Conservation (phyloP, 768 basidiomycete genomes). For the Suillus weaverae region DNA sequence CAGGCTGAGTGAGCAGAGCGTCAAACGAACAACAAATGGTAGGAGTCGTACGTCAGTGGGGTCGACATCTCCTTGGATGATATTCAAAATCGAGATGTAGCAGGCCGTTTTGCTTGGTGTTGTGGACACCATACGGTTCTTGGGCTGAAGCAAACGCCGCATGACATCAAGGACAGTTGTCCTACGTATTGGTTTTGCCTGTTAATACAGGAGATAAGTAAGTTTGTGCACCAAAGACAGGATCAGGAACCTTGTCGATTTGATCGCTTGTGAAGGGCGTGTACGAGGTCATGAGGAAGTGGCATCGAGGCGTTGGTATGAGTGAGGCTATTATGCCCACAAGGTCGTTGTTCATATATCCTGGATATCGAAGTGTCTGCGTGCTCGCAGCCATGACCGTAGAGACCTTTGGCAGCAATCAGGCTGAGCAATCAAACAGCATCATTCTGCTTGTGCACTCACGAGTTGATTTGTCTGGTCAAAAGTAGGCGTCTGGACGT, state of each 20-base stretch:
- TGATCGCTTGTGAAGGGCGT: slow-evolving; percentile 98
- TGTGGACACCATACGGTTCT: slow-evolving; percentile 97
- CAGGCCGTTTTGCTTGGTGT: slow-evolving; percentile 89
- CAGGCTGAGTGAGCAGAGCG: not conserved
- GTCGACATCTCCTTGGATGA: slow-evolving; percentile 98
- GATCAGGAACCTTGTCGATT: slow-evolving; percentile 80
- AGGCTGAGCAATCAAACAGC: not conserved
- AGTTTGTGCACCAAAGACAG: not conserved
- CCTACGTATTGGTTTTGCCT: slow-evolving; percentile 94
- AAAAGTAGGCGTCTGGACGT: slow-evolving; percentile 83
- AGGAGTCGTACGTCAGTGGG: slow-evolving; percentile 76
- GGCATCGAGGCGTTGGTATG: slow-evolving; percentile 95
- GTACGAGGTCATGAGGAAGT: slow-evolving; percentile 98
- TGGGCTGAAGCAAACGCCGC: slow-evolving; percentile 95
- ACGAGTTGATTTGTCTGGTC: slow-evolving; percentile 93
- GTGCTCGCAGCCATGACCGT: slow-evolving; percentile 99
- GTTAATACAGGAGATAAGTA: slow-evolving; percentile 1
- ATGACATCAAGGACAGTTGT: slow-evolving; percentile 99
- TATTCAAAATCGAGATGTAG: slow-evolving; percentile 97
- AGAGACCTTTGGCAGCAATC: slow-evolving; percentile 60
- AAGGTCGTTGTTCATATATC: slow-evolving; percentile 99
- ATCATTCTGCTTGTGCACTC: slow-evolving; percentile 22
- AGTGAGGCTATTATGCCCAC: slow-evolving; percentile 96
- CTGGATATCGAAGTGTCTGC: slow-evolving; percentile 93
- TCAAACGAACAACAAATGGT: not conserved